phyloP scores from a whole-genome alignment of 495 filamentous ascomycete species.

The Xylaria flabelliformis region DNA sequence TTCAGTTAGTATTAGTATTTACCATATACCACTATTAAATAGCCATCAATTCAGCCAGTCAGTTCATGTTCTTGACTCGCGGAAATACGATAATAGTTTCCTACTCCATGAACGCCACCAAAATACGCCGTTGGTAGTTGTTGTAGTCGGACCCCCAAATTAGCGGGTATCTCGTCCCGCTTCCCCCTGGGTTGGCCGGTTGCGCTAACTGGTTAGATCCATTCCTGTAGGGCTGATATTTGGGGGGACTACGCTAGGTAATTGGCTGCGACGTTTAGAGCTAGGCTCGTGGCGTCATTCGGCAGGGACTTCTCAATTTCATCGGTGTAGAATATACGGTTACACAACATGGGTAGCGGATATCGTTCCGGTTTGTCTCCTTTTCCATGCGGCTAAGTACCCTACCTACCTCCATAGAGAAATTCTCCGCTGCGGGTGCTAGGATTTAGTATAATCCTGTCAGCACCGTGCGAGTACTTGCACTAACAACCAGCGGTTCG shows the following conservation, averaged over 20 bases:
- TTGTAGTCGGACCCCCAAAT: background rate
- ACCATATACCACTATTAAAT: background rate
- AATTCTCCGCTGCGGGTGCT: background rate
- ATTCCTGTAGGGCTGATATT: conserved; percentile 1
- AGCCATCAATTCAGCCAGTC: background rate
- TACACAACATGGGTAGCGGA: background rate
- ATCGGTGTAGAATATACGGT: background rate
- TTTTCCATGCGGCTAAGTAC: background rate
- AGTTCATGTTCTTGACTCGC: background rate
- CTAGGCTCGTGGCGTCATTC: background rate
- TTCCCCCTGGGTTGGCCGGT: background rate
- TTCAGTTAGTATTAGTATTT: background rate
- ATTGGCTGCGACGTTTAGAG: background rate
- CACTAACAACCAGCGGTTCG: background rate
- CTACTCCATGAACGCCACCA: background rate
- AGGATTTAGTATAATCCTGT: background rate
- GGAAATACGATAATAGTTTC: too few relatives aligned
- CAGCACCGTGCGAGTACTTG: too few relatives aligned
- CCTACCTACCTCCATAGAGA: background rate
- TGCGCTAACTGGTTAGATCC: background rate
- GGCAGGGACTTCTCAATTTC: background rate
- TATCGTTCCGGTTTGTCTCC: background rate
- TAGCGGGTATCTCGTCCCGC: background rate
- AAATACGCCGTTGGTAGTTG: too few relatives aligned
- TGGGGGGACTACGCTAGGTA: background rate